Base-by-base conservation (phyloP, 192 early-diverging fungal genomes). In the Backusella westeae region DNA sequence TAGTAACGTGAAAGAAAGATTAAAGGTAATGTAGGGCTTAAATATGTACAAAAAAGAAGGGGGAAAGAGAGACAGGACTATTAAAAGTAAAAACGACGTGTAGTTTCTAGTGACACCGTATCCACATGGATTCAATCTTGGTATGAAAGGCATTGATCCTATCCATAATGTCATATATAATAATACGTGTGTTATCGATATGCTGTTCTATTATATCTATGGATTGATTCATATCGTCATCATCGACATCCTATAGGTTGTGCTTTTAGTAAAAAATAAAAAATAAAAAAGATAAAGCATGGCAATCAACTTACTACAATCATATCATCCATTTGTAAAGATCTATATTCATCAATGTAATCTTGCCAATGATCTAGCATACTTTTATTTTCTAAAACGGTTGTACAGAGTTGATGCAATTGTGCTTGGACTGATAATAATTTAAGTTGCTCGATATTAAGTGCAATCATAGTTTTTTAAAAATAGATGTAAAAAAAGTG, bases 301-400 rank as follows among this genome's bases (percentile, higher is more conserved):
- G 39, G 2, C 2, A 32, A 32, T 32, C 32, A 3, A 32, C 23
- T 29, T 29, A 23, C n/a, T n/a, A 49, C 26, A 19, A 71, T 49
- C 3, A 39, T 29, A 26, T 34, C 70, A 19, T 71, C 70, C 70
- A 71, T 71, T 71, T 71, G 42, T 34, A 71, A 44, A 3, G 70
- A 39, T 32, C 70, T 10, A 49, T 42, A 41, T 6, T 71, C 70
- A 32, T 29, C 26, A 15, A 71, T 8, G 26, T 46, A 29, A 49
- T 71, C 44, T 49, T 29, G 39, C 39, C 70, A 71, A 6, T 32
- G 1, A 26, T 29, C 42, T 12, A 71, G 12, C 42, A 29, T 23
- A 4, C 2, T n/a, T 29, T 71, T 49, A 46, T 36, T 71, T 19
- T 26, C 21, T 14, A 71, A 46, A 14, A 71, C 7, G 3, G 70